Evolutionary conservation across 2,329 filamentous ascomycete genomes (phyloP), one percentile per base, ranked within the genome.

Genomic region (Clarireedia hainanense): DNA sequence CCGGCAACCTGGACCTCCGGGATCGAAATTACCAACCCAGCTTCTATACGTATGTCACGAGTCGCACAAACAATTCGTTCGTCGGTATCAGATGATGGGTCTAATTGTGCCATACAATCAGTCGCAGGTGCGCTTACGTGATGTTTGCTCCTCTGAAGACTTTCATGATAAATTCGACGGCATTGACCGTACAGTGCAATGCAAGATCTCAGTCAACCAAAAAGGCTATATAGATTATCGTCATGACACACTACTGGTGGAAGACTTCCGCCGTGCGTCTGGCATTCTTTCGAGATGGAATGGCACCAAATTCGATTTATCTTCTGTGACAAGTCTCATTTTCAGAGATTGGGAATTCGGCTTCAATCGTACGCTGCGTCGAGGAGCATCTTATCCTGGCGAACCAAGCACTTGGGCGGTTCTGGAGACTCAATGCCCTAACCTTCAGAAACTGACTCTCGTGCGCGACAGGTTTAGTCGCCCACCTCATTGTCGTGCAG

Each of bases 381-480:
- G 9, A 2, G 1, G 5, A 48, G 4, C 0, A 49, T 15, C 1
- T 37, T n/a, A 24, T 10, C 10, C 4, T 4, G 12, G 12, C 3
- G 20, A 49, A 34, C 9, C 1, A 3, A 15, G 0, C 9, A 1
- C 37, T 6, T 49, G 30, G 47, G 10, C 24, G 24, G 4, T 23
- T 12, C 12, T 49, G 6, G 47, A 49, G 37, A 26, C 20, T 37
- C 12, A 23, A 10, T 49, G 47, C 14, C 47, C 47, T 0, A 24
- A 2, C 10, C 47, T 49, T 10, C 20, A 24, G 12, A 30, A 15
- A 14, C 17, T 49, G 5, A 5, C 17, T 10, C 23, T 49, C 4
- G 10, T 20, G 6, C 6, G 1, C 2, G 1, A 3, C 6, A 12
- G 2, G 2, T 37, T 2, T 12, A 7, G 10, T 23, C 2, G 0